Base-by-base conservation (phyloP, 2,329 filamentous ascomycete genomes). In the Alternaria incomplexa region DNA sequence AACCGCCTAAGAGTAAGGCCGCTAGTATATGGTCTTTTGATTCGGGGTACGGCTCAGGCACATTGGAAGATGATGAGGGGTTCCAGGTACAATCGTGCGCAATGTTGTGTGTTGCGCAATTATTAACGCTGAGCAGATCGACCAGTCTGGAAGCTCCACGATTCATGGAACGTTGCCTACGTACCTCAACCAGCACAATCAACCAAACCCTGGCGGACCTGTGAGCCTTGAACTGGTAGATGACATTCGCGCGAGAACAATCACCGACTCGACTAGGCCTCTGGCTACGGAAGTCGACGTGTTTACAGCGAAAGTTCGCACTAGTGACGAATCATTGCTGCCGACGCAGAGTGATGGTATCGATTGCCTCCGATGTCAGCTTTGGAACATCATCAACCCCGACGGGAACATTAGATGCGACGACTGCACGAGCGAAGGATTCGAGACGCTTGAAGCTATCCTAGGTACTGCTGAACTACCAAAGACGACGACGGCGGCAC, bases 21-120 rank as follows among this genome's bases (percentile, higher is more conserved):
- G 64, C 73, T 17, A 77, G 75, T 50, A 75, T 75, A 32, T 76
- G 73, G 71, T 74, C 71, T 20, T 61, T 75, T 25, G 76, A 79
- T 58, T 79, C 76, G n/a, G 75, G 77, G 7, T 79, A 79, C 65
- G 71, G 61, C 15, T 71, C 74, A 6, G 69, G 65, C 28, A 63
- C 62, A 8, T 51, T 69, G 22, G 56, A 63, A 15, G 69, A 72
- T 22, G 71, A 72, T 7, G 69, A 67, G 5, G 36, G 52, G 22
- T 45, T 51, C n/a, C 32, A 65, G 30, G 61, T 60, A 60, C 51
- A 13, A 40, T 28, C 15, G 6, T 20, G 20, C 15, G 43, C 1
- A 51, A 22, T 23, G 6, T 13, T 12, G 12, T 6, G 2, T 51
- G 15, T 11, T 5, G 28, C 11, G 45, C 50, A 61, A 32, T 25